Evolutionary conservation across 2,329 filamentous ascomycete genomes (phyloP), one percentile per base, ranked within the genome.

Genomic region (Pseudonectria foliicola): DNA sequence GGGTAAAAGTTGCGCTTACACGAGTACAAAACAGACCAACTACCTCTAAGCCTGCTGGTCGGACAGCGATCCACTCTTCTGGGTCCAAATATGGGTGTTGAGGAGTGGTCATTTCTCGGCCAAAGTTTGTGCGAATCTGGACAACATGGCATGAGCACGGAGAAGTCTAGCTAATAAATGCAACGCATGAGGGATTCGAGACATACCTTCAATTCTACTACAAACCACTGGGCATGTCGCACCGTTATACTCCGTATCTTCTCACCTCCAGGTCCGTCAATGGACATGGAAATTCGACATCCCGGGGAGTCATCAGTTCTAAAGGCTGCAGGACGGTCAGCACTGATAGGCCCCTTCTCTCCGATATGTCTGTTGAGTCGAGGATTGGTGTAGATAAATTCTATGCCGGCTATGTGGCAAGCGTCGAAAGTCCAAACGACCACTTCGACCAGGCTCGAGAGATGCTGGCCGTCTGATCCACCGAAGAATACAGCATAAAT

Each of bases 151-250:
- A 29, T 37, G 10, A 37, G 25, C 8, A n/a, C n/a, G n/a, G n/a
- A n/a, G n/a, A n/a, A n/a, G n/a, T n/a, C n/a, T n/a, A n/a, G n/a
- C n/a, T n/a, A n/a, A n/a, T n/a, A n/a, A n/a, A n/a, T n/a, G n/a
- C n/a, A n/a, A n/a, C n/a, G n/a, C n/a, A n/a, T n/a, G n/a, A n/a
- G n/a, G n/a, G n/a, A n/a, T 16, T 27, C 16, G 4, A 2, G n/a
- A n/a, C 25, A 16, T 35, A 40, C 42, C 44, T 36, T 47, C 12
- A 45, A 16, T 10, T 35, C 45, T 10, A 28, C 3, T 6, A 46
- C 4, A 6, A 25, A 23, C 2, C 4, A 7, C 1, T 13, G 10
- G 4, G 34, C 10, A 4, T 21, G 10, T 14, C 40, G 29, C 13
- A 35, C 33, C 7, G 43, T 33, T 1, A 48, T 15, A 3, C 31